Percentiles rank a stretch among this genome's conserved stretches.
Evolutionary conservation across 1,284 basidiomycete genomes (phyloP).

Genomic region (Macrocystidia cucumis): DNA sequence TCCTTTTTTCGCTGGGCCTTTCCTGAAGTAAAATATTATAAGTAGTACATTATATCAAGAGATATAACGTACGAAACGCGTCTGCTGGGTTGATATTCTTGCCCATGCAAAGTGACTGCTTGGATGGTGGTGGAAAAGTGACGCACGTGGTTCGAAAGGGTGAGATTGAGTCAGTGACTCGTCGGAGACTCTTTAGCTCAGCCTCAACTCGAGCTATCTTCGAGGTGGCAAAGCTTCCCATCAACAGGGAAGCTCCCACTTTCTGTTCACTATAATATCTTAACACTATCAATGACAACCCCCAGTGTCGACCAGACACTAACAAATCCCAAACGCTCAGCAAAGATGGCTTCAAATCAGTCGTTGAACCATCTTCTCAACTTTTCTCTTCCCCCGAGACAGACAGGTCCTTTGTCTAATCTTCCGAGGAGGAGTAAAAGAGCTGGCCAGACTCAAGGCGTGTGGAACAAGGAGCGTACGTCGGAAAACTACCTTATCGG

Average conservation of each 20-base stretch:
- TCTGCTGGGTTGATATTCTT: slow-evolving; percentile 83
- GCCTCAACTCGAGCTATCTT: slow-evolving; percentile 3
- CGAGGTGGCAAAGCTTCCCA: slow-evolving; percentile 31
- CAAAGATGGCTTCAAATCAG: slow-evolving; percentile 61
- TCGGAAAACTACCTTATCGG: slow-evolving; percentile 13
- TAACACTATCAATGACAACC: too few species aligned
- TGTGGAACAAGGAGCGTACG: slow-evolving; percentile 86
- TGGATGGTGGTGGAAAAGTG: slow-evolving; percentile 11
- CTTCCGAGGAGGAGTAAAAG: slow-evolving; percentile 71
- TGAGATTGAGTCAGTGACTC: slow-evolving; percentile 20
- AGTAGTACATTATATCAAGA: slow-evolving; percentile 7
- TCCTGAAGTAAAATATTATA: slow-evolving; percentile 35
- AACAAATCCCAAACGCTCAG: slow-evolving; percentile 47
- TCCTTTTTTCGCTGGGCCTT: slow-evolving; percentile 87
- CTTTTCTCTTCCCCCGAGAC: slow-evolving; percentile 77
- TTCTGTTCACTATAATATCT: too few species aligned
- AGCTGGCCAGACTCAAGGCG: slow-evolving; percentile 49
- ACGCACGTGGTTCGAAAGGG: slow-evolving; percentile 23
- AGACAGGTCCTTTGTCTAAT: slow-evolving; percentile 45
- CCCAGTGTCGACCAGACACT: too few species aligned
- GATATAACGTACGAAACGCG: slow-evolving; percentile 54
- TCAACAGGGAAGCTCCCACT: slow-evolving; percentile 25
- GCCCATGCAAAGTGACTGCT: slow-evolving; percentile 59
- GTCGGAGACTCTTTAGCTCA: slow-evolving; percentile 8
- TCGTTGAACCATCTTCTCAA: slow-evolving; percentile 73